Percentiles rank a stretch among this genome's conserved stretches.
Conservation (phyloP, 179 eudicot species). For the Amaranthus tricolor region DNA sequence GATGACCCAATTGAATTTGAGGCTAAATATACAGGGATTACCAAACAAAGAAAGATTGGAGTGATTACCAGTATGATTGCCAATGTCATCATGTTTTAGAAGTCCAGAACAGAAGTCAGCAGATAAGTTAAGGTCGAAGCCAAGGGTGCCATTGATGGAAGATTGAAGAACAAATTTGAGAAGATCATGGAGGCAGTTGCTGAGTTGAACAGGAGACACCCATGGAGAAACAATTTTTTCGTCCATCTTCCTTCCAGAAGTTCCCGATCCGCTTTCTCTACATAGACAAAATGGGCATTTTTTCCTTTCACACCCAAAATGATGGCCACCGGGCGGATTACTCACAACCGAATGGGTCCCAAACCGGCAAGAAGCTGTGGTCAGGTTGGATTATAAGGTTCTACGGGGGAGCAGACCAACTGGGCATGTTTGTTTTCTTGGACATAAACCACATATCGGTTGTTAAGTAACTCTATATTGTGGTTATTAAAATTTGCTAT, state of each 20-base stretch:
- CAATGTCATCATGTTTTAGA: constrained; percentile 23
- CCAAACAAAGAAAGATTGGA: not conserved
- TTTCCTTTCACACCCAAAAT: not conserved
- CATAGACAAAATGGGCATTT: not conserved
- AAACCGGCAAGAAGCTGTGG: no score
- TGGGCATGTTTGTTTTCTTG: no score
- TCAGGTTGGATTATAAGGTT: no score
- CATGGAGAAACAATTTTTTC: constrained; percentile 34
- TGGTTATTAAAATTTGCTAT: no score
- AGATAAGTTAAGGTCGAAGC: constrained; percentile 36
- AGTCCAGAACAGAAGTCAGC: constrained; percentile 39
- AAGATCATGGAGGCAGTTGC: constrained; percentile 41
- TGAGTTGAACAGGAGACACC: constrained; percentile 26
- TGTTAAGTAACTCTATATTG: no score
- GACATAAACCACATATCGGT: no score
- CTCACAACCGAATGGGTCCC: no score
- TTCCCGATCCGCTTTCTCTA: not conserved
- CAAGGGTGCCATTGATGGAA: constrained; percentile 34
- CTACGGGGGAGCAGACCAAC: no score
- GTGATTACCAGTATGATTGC: not conserved
- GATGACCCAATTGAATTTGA: no score
- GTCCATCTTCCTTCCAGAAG: constrained; percentile 18
- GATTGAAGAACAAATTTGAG: constrained; percentile 38
- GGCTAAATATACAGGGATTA: not conserved
- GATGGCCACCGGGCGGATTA: no score